Evolutionary conservation across 1,284 basidiomycete species (phyloP), one percentile per base, ranked within the genome.

Genomic region (Fomitiporia mediterranea): DNA sequence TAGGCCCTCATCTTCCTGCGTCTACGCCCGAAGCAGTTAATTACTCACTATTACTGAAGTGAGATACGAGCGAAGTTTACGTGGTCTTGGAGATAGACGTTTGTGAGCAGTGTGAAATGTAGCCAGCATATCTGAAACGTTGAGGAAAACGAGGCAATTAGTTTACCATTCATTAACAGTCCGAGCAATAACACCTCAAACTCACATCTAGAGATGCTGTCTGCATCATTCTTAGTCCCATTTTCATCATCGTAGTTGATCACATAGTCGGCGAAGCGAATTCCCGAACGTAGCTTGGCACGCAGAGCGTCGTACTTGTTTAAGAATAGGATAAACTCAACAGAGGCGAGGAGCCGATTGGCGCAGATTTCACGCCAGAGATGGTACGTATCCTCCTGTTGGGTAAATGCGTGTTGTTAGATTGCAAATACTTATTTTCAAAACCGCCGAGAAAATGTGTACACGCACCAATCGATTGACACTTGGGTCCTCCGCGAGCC

Each of bases 401-500:
- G 1, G 42, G n/a, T 25, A 28, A 37, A 28, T 37, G 15, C 7
- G 44, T 17, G 17, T 46, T 28, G 44, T 46, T n/a, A 46, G 44
- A 17, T 46, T 30, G 13, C 15, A 13, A n/a, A n/a, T 11, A 3
- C 27, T 15, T 6, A 30, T 28, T 47, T 11, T 27, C 8, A 3
- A 30, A 2, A 1, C n/a, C 38, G 2, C 25, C 4, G n/a, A 13
- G 15, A 38, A 4, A 39, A 19, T 23, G 8, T 21, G 9, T 55
- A 53, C 9, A 43, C n/a, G n/a, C 60, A 82, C 81, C 64, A 84
- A 69, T 47, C 83, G 75, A 62, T 86, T 86, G 7, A 83, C 70
- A 21, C 62, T 73, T 9, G 71, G 70, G 61, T 84, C 82, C 65
- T 86, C 84, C 0, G 74, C 71, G 4, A 85, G 70, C n/a, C 74